These are phyloP conservation scores for Aureobasidium sp. DNA, from an alignment of 2,329 filamentous ascomycete species.

Conservation along the genomic window DNA sequence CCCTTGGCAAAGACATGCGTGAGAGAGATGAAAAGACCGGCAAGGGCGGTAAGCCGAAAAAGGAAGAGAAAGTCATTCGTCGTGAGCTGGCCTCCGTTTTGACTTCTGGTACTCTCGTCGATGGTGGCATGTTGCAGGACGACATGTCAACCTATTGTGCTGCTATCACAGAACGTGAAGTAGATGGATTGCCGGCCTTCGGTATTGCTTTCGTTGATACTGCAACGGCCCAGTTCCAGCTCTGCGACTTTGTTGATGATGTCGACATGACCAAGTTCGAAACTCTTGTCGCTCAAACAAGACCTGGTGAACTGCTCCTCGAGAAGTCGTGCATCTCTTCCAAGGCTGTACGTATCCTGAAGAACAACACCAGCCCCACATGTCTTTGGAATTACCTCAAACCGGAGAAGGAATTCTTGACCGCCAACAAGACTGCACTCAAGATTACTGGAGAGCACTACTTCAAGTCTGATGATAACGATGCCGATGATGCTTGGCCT, in stretches of 20 bases:
- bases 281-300: constrained; percentile 87
- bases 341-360: constrained; percentile 86
- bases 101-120: constrained; percentile 86
- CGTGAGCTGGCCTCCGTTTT: constrained; percentile 86
- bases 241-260: constrained; percentile 90
- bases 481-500: constrained; percentile 66
- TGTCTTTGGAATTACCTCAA: constrained; percentile 96
- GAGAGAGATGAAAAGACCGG: constrained; percentile 60
- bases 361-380: constrained; percentile 87
- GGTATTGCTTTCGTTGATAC: constrained; percentile 93
- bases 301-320: constrained; percentile 77
- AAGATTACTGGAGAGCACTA: constrained; percentile 76
- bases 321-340: constrained; percentile 81
- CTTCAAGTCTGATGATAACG: constrained; percentile 53
- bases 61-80: constrained; percentile 86
- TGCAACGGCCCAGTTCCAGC: constrained; percentile 86
- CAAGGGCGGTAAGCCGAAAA: constrained; percentile 47
- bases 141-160: constrained; percentile 97
- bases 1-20: constrained; percentile 96
- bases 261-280: constrained; percentile 93
- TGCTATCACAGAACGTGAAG: constrained; percentile 67
- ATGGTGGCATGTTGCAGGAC: constrained; percentile 93
- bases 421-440: constrained; percentile 68
- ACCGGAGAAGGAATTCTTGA: constrained; percentile 81
- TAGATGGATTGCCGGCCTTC: constrained; percentile 70